A percentile compares a stretch with the other conserved stretches of the same genome.
phyloP scores from a whole-genome alignment of 495 filamentous ascomycete genomes.

The Neohortaea acidophila region DNA sequence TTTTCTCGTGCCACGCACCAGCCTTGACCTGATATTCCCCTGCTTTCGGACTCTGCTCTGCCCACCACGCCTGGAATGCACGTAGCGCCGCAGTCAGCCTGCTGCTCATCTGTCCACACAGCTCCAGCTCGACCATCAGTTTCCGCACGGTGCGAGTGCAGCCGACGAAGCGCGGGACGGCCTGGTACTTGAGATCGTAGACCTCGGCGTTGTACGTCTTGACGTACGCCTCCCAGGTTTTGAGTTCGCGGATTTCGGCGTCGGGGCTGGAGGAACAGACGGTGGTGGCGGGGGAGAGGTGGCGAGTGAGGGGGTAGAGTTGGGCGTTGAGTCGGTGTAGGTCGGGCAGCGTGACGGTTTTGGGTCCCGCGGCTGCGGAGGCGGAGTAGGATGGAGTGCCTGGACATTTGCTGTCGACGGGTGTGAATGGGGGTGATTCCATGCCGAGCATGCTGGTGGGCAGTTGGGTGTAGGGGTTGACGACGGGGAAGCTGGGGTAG shows the following conservation, averaged over 20 bases:
- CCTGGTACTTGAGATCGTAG: background rate
- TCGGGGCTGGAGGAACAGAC: background rate
- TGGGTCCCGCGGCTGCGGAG: background rate
- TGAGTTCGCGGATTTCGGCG: conserved; percentile 1
- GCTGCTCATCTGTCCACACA: too few relatives aligned
- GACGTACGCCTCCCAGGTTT: conserved; percentile 11
- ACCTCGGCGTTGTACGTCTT: conserved; percentile 4
- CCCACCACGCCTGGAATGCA: too few relatives aligned
- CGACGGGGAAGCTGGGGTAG: background rate
- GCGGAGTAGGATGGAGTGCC: background rate
- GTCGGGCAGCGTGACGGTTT: background rate
- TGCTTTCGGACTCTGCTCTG: too few relatives aligned
- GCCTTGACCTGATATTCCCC: too few relatives aligned
- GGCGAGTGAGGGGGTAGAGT: background rate
- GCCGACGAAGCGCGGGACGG: conserved; percentile 7
- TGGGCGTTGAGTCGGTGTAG: background rate
- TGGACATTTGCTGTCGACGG: conserved; percentile 1
- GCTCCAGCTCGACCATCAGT: background rate
- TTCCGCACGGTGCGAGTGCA: conserved; percentile 4
- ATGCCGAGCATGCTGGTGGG: conserved; percentile 4
- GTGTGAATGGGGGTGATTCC: conserved; percentile 13
- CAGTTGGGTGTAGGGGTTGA: background rate
- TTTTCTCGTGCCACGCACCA: too few relatives aligned
- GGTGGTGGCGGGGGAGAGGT: background rate
- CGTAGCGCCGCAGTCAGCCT: too few relatives aligned